Evolutionary conservation across 768 basidiomycete species (phyloP).

Genomic region (Termitomyces sp.): DNA sequence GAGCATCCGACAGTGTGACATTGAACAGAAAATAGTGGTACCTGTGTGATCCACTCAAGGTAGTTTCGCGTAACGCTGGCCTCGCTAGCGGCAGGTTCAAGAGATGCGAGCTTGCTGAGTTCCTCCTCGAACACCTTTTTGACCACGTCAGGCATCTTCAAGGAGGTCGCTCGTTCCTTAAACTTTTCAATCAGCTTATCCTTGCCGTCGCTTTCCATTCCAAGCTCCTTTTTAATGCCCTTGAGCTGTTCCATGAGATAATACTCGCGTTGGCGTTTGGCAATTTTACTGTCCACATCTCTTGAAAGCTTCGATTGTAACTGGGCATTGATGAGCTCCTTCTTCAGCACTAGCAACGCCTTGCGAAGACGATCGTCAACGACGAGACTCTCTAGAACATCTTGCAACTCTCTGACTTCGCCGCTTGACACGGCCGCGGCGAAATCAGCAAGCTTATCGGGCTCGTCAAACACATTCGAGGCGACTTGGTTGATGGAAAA

Average conservation of each 20-base stretch:
- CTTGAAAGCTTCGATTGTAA: conserved; percentile 87
- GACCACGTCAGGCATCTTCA: conserved; percentile 89
- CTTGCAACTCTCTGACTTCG: conserved; percentile 89
- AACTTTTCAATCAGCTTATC: conserved; percentile 93
- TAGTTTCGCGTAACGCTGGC: conserved; percentile 94
- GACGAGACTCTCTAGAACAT: conserved; percentile 80
- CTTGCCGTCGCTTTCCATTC: conserved; percentile 93
- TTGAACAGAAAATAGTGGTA: conserved; percentile 17
- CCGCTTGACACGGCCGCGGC: conserved; percentile 93
- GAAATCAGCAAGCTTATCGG: conserved; percentile 95
- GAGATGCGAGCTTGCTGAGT: conserved; percentile 78
- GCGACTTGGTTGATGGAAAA: conserved; percentile 92
- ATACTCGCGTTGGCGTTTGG: conserved; percentile 90
- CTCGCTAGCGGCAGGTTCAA: conserved; percentile 89
- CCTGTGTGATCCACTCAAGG: conserved; percentile 88
- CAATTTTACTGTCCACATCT: conserved; percentile 93
- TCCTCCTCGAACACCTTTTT: conserved; percentile 97
- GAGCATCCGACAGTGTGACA: conserved; percentile 1
- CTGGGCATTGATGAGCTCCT: conserved; percentile 96
- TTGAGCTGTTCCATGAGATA: conserved; percentile 97
- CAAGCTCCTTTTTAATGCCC: conserved; percentile 93
- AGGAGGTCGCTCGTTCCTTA: conserved; percentile 69
- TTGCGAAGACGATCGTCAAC: conserved; percentile 89
- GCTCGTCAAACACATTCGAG: conserved; percentile 93
- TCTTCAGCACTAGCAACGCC: conserved; percentile 89